Base-by-base conservation (phyloP, 73 alveolate species). In the Breviolum minutum region DNA sequence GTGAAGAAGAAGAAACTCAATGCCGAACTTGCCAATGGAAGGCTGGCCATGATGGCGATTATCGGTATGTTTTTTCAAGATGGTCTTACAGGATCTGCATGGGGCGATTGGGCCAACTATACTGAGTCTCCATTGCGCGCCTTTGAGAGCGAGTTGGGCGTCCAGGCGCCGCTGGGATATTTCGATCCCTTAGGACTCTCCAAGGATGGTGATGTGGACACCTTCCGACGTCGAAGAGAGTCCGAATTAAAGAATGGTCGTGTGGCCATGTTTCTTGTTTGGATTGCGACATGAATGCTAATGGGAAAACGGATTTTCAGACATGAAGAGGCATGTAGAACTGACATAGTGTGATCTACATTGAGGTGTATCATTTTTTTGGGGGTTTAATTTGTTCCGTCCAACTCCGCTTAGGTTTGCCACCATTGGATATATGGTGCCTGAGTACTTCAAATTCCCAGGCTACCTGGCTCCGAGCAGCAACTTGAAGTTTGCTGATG, bases 211-310 rank as follows among this genome's bases (percentile, higher is more conserved):
- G 92, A 83, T 32, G 92, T 83, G n/a, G 92, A 83, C 66, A 83
- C 92, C 92, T 83, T 83, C 92, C 92, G 92, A 27, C 92, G 92
- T 60, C 92, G 92, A 29, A 27, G 92, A 10, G 92, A 83, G 92
- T 40, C 73, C 66, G 92, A 83, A 71, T 22, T 83, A 32, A 83
- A 83, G 92, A 83, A 83, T 71, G 92, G 92, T 71, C 92, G 92
- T 40, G 92, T 83, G 60, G 92, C 92, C 48, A 83, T 83, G 92
- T 61, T 83, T 40, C 73, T 71, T 32, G 60, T 40, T 40, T 40
- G 83, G 48, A 24, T 24, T 5, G 16, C 32, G 83, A 32, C 10
- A 19, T 27, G 77, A 22, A 68, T 22, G n/a, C 17, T 2, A 22
- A 17, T 14, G 17, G 77, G 24, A 68, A 22, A 1, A 6, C 4